A percentile compares a stretch with the other conserved stretches of the same genome.
Evolutionary conservation across 805 yeast genomes (phyloP).

Genomic region (Starmerella bombi): DNA sequence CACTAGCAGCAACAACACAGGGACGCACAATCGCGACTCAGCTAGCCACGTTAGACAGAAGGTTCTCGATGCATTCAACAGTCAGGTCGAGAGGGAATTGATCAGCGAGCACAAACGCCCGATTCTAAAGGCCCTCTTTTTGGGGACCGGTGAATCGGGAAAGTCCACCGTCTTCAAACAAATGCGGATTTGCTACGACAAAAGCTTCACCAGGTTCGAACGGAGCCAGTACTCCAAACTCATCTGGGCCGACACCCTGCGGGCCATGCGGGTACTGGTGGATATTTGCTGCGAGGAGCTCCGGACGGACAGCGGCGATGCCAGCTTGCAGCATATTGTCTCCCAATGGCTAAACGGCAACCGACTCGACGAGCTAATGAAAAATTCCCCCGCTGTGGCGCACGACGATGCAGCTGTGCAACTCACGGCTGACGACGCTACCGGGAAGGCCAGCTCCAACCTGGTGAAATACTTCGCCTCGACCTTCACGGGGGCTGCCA

Average conservation of each 20-base stretch:
- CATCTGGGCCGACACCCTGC: constrained; percentile 85
- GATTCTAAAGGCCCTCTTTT: constrained; percentile 37
- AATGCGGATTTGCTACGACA: constrained; percentile 70
- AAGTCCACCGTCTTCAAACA: constrained; percentile 72
- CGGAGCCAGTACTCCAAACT: constrained; percentile 68
- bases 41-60: no score
- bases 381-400: background rate
- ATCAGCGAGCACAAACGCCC: constrained; percentile 9
- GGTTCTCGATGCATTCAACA: constrained; percentile 29
- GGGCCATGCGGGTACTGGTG: constrained; percentile 65
- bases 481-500: background rate
- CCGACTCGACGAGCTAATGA: background rate
- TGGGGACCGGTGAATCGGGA: constrained; percentile 77
- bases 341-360: constrained; percentile 9
- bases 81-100: constrained; percentile 33
- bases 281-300: constrained; percentile 25
- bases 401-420: background rate
- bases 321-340: constrained; percentile 1
- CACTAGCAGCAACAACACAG: no score
- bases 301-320: background rate
- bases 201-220: constrained; percentile 72
- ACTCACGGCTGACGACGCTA: background rate
- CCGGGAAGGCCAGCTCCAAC: background rate
- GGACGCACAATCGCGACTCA: no score
- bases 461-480: background rate